Evolutionary conservation across 306 rosid genomes (phyloP).

Genomic region (Delonix regia): DNA sequence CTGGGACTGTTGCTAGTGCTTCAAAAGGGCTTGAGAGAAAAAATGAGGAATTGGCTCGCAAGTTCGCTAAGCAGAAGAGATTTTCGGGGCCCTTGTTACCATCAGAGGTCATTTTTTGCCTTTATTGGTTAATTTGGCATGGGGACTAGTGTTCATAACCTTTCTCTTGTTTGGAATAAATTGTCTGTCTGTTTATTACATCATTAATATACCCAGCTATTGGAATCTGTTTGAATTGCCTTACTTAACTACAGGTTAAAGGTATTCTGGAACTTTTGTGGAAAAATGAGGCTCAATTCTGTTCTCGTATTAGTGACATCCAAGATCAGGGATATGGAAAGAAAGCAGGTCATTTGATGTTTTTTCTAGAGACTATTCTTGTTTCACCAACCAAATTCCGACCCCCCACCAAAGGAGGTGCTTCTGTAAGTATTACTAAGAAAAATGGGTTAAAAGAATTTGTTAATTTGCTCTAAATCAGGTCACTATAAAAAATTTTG

Average conservation of each 20-base stretch:
- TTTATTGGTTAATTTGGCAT: constrained; percentile 14
- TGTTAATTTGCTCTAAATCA: background rate
- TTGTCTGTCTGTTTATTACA: background rate
- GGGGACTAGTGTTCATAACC: background rate
- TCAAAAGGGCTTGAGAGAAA: constrained; percentile 34
- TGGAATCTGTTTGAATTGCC: background rate
- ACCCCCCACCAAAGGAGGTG: constrained; percentile 85
- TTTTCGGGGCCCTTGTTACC: constrained; percentile 70
- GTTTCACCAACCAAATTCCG: constrained; percentile 94
- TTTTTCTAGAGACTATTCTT: constrained; percentile 83
- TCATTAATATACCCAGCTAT: background rate
- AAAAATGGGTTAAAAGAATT: background rate
- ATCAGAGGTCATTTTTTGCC: constrained; percentile 58
- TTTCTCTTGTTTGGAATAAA: constrained; percentile 4
- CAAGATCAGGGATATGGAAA: constrained; percentile 68
- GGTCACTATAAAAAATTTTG: background rate
- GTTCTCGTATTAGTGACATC: constrained; percentile 69
- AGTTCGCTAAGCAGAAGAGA: constrained; percentile 42
- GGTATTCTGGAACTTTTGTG: constrained; percentile 59
- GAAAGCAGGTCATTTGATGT: constrained; percentile 70
- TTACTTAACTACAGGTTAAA: constrained; percentile 56
- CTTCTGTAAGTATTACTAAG: constrained; percentile 58
- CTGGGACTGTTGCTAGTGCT: constrained; percentile 31
- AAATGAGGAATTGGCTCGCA: constrained; percentile 31
- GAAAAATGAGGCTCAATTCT: constrained; percentile 73